These are phyloP conservation scores for Theobroma grandiflorum DNA, from an alignment of 441 rosid genomes.

Conservation along the genomic window DNA sequence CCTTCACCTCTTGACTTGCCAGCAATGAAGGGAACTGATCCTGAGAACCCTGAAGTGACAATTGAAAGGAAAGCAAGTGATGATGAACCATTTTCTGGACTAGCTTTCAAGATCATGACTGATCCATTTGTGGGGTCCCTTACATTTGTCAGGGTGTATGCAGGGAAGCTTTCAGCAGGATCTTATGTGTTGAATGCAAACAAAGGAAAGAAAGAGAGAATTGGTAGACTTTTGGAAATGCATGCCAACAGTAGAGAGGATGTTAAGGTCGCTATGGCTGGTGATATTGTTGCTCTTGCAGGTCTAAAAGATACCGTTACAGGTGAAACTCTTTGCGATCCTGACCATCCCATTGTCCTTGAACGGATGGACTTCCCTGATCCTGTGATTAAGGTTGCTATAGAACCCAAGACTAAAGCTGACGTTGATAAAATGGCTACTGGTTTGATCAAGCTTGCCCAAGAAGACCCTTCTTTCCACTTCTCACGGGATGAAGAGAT, in stretches of 20 bases:
- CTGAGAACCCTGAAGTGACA: constrained; percentile 76
- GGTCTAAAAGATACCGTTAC: constrained; percentile 93
- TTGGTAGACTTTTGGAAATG: constrained; percentile 96
- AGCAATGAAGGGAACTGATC: constrained; percentile 89
- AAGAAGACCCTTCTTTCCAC: constrained; percentile 98
- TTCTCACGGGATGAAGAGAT: constrained; percentile 92
- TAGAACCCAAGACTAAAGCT: constrained; percentile 97
- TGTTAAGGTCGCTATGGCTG: constrained; percentile 81
- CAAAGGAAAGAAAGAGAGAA: constrained; percentile 97
- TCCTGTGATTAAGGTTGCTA: constrained; percentile 96
- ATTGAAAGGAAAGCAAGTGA: constrained; percentile 73
- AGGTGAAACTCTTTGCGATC: constrained; percentile 86
- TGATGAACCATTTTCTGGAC: constrained; percentile 85
- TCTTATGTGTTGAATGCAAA: constrained; percentile 90
- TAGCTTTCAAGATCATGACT: constrained; percentile 98
- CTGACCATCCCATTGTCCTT: constrained; percentile 79
- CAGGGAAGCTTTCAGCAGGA: constrained; percentile 84
- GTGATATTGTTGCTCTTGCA: constrained; percentile 93
- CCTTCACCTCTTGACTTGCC: constrained; percentile 94
- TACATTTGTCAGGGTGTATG: constrained; percentile 88
- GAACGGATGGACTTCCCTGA: constrained; percentile 99
- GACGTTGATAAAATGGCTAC: constrained; percentile 88
- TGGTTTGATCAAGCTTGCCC: constrained; percentile 92
- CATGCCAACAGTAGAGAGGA: constrained; percentile 98
- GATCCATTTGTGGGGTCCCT: constrained; percentile 95